Conservation (phyloP, 2,329 filamentous ascomycete species). For the Diaporthe vaccinii region DNA sequence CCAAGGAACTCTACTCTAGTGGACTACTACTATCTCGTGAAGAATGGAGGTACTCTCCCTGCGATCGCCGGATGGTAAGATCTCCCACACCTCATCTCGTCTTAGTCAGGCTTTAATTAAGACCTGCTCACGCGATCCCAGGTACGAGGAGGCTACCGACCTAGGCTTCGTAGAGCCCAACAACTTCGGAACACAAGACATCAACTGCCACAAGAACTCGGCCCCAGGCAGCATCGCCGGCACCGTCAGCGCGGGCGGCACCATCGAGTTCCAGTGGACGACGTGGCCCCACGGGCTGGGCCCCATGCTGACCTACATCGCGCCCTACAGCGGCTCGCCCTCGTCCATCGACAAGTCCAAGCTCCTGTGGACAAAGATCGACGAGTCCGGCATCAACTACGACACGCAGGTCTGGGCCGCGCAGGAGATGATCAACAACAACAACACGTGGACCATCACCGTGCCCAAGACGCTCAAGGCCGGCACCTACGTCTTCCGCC, state of each 20-base stretch:
- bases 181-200: constrained; percentile 38
- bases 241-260: constrained; percentile 41
- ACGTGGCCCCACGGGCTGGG: constrained; percentile 49
- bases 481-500: constrained; percentile 61
- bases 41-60: constrained; percentile 44
- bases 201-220: constrained; percentile 35
- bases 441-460: constrained; percentile 60
- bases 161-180: constrained; percentile 33
- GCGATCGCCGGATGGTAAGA: constrained; percentile 41
- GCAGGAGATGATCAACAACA: constrained; percentile 59
- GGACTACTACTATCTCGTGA: constrained; percentile 39
- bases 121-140: constrained; percentile 23
- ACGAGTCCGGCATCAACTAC: constrained; percentile 47
- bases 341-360: constrained; percentile 48
- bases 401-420: constrained; percentile 51
- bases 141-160: constrained; percentile 50
- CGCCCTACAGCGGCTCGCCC: constrained; percentile 42
- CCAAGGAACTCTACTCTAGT: not conserved
- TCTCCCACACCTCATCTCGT: not conserved
- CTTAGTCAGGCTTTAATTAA: not conserved
- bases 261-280: constrained; percentile 45
- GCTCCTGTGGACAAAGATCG: constrained; percentile 54
- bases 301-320: constrained; percentile 49
- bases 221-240: constrained; percentile 36
- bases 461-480: constrained; percentile 52